Evolutionary conservation across 2,329 filamentous ascomycete species (phyloP), one percentile per base, ranked within the genome.

Genomic region (Fusarium liriodendri): DNA sequence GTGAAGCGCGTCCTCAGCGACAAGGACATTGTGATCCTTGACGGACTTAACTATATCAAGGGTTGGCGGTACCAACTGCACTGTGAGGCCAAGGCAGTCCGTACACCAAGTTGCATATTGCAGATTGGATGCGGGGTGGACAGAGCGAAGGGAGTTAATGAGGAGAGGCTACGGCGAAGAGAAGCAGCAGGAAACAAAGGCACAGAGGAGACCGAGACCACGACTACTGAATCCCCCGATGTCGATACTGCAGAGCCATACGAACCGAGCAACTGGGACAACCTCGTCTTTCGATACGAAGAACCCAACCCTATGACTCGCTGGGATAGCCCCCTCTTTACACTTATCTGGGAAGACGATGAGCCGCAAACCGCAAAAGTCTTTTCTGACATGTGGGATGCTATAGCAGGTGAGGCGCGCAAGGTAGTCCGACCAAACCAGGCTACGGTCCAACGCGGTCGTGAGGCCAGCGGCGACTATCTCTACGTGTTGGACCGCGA

Each of bases 41-140:
- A 97, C 80, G 91, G 92, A 2, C 85, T 94, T 69, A 97, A 97
- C 83, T 97, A 97, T 83, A 97, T 97, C 84, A 97, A 97, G 82
- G 94, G 94, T 40, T 97, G 94, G 89, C 88, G 94, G 58, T 97
- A 97, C 81, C 94, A 97, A 85, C 86, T 97, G 25, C 93, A 92
- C 82, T 96, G 94, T 84, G 94, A 97, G 83, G 91, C 94, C 40
- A 97, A 97, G 83, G 94, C 94, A 57, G 84, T 94, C 63, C 86
- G 91, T 72, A 97, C 94, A 5, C 90, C 93, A 4, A 93, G 89
- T 82, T 95, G 93, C 78, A 90, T 97, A 66, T 85, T 97, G 72
- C 90, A 92, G 81, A 85, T 92, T 52, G 90, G 90, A 0, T 90
- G 88, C 71, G 79, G 84, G 11, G 82, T 84, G 5, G 89, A 90